Conservation (phyloP, 352 stramenopile species). For the Peronosclerospora sorghi region DNA sequence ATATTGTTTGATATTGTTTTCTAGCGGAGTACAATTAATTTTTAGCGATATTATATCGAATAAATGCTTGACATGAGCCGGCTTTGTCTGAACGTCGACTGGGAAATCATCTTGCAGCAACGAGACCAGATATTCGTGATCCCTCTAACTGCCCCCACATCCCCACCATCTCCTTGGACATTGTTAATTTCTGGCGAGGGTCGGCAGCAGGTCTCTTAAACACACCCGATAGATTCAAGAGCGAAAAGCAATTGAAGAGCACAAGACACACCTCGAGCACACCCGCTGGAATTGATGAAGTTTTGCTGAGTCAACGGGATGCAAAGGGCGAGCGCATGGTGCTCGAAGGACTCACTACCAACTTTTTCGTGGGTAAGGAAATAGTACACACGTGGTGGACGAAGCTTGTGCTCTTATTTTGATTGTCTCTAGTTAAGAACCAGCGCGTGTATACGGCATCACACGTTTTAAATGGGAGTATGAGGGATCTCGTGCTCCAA, state of each 20-base stretch:
- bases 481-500: slow-evolving; percentile 44
- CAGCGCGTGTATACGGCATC: slow-evolving; percentile 38
- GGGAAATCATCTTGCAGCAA: no score
- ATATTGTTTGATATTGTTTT: no score
- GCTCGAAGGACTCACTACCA: slow-evolving; percentile 68
- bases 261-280: slow-evolving; percentile 15
- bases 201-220: slow-evolving; percentile 45
- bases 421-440: no score
- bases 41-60: no score
- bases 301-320: slow-evolving; percentile 28
- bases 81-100: no score
- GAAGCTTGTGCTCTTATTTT: background rate
- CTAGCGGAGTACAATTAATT: no score
- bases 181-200: slow-evolving; percentile 42
- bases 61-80: no score
- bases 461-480: slow-evolving; percentile 46
- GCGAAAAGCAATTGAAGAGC: slow-evolving; percentile 33
- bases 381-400: background rate
- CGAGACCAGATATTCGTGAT: no score
- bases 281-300: slow-evolving; percentile 37
- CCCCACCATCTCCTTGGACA: no score
- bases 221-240: slow-evolving; percentile 63
- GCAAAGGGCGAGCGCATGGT: slow-evolving; percentile 22
- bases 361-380: slow-evolving; percentile 64
- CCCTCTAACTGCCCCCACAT: no score